A percentile compares a stretch with the other conserved stretches of the same genome.
phyloP scores from a whole-genome alignment of 257 asterid species.

The Ehretia macrophylla region DNA sequence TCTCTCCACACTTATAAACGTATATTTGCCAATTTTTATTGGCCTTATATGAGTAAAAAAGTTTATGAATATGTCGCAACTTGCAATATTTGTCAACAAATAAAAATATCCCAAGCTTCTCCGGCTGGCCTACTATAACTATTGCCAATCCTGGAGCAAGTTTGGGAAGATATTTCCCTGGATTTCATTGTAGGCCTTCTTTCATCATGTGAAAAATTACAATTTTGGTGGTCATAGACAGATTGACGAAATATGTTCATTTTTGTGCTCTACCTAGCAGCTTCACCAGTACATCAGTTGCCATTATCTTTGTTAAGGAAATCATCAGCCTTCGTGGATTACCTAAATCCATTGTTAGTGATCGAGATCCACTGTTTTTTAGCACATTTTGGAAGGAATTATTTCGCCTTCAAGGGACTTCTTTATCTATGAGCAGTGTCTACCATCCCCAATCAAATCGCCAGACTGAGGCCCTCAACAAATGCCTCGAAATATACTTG shows the following conservation, averaged over 20 bases:
- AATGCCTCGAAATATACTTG: too few species aligned
- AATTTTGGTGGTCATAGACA: neutral
- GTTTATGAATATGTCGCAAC: neutral
- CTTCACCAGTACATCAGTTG: too few species aligned
- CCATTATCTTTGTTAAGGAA: too few species aligned
- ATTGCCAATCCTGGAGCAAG: neutral
- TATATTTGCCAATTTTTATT: too few species aligned
- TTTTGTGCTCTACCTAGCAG: too few species aligned
- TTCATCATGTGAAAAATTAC: too few species aligned
- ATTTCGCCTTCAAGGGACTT: neutral
- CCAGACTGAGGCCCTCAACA: too few species aligned
- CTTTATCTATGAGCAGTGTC: neutral
- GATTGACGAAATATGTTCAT: neutral
- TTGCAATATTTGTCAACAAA: neutral
- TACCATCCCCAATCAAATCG: neutral
- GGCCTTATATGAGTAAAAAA: neutral
- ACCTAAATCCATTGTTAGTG: neutral
- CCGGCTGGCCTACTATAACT: constrained; percentile 1
- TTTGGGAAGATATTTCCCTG: constrained; percentile 5
- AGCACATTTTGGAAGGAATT: neutral
- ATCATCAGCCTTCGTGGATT: too few species aligned
- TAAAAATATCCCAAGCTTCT: too few species aligned
- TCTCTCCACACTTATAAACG: neutral
- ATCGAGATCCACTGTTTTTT: neutral
- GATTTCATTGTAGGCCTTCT: neutral